phyloP scores from a whole-genome alignment of 371 early-diverging fungal genomes.

The Mortierella polycephala region DNA sequence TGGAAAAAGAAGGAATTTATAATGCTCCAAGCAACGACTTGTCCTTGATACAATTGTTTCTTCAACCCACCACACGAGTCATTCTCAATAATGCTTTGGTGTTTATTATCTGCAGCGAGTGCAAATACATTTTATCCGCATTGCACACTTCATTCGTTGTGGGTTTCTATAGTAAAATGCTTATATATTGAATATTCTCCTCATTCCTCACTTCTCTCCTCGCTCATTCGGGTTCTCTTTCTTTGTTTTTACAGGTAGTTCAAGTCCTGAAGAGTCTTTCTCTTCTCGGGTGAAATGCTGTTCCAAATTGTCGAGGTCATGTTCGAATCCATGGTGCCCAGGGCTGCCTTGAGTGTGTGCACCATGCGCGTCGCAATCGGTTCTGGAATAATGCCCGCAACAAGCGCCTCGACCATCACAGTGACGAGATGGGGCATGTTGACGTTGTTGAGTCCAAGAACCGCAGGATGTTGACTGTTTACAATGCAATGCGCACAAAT shows the following conservation, averaged over 20 bases:
- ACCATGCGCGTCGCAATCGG: constrained; percentile 72
- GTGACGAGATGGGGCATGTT: constrained; percentile 61
- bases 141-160: too few species aligned
- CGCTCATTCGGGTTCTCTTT: not conserved
- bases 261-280: constrained; percentile 68
- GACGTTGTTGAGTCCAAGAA: constrained; percentile 70
- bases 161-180: too few species aligned
- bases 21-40: too few species aligned
- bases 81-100: too few species aligned
- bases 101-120: too few species aligned
- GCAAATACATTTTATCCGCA: too few species aligned
- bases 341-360: constrained; percentile 66
- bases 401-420: constrained; percentile 65
- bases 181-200: not conserved
- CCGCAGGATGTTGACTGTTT: constrained; percentile 48
- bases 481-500: constrained; percentile 20
- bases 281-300: constrained; percentile 71
- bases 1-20: too few species aligned
- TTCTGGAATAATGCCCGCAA: constrained; percentile 68
- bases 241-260: constrained; percentile 29
- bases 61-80: too few species aligned
- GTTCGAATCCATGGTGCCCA: constrained; percentile 66
- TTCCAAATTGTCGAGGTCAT: constrained; percentile 74
- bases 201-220: not conserved
- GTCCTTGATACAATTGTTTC: too few species aligned